A percentile compares a stretch with the other conserved stretches of the same genome.
phyloP scores from a whole-genome alignment of 2,329 filamentous ascomycete genomes.

The Xylaria arbuscula region DNA sequence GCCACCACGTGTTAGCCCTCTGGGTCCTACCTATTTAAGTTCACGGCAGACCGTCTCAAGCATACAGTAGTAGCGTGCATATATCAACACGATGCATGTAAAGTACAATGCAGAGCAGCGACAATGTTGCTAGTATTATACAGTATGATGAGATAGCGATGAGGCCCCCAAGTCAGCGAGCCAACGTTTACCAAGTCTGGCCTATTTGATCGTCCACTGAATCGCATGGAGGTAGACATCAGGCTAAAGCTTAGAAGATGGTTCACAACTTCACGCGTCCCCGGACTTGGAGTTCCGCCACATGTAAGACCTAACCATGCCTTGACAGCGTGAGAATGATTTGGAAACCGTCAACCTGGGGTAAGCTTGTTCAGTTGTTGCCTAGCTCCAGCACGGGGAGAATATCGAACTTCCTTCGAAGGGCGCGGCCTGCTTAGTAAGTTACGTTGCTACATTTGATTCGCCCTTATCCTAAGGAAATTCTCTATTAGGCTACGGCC shows the following conservation, averaged over 20 bases:
- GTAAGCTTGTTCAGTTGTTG: not conserved
- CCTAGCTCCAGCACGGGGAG: not conserved
- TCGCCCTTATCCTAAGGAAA: not conserved
- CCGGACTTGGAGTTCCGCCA: not conserved
- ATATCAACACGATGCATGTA: not conserved
- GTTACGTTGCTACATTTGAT: too few relatives aligned
- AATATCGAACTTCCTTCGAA: not conserved
- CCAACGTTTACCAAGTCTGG: not conserved
- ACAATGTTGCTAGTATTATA: too few relatives aligned
- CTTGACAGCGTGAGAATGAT: conserved; percentile 11
- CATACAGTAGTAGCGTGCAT: not conserved
- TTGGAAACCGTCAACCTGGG: conserved; percentile 19
- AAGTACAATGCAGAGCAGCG: too few relatives aligned
- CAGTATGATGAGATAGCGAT: not conserved
- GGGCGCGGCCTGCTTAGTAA: too few relatives aligned
- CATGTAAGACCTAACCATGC: not conserved
- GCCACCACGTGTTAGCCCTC: conserved; percentile 4
- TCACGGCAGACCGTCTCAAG: not conserved
- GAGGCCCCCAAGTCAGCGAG: not conserved
- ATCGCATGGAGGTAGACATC: not conserved
- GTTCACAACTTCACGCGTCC: not conserved
- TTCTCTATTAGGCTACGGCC: not conserved
- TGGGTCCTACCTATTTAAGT: conserved; percentile 18
- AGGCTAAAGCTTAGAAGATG: not conserved
- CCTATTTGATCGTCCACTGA: not conserved